Conservation (phyloP, 192 early-diverging fungal genomes). For the Coemansia sp. region DNA sequence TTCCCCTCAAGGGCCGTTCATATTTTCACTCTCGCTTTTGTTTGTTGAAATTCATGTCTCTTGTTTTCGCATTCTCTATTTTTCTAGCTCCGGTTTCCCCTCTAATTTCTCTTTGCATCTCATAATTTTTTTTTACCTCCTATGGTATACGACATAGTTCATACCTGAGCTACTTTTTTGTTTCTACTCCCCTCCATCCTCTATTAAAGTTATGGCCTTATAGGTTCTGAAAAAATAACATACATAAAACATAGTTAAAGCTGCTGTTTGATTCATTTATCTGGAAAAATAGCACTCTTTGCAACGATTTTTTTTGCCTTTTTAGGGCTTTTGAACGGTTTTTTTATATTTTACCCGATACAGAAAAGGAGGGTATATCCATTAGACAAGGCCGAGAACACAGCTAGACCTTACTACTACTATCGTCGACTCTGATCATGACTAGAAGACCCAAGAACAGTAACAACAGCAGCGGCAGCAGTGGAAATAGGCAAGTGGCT, state of each 20-base stretch:
- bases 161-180: not conserved
- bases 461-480: conserved; percentile 8
- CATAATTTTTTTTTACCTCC: not conserved
- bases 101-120: conserved; percentile 4
- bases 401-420: no score
- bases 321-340: not conserved
- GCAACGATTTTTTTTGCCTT: not conserved
- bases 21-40: not conserved
- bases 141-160: not conserved
- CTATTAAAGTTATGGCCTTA: conserved; percentile 1
- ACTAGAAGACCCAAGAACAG: conserved; percentile 5
- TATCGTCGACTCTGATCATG: conserved; percentile 8
- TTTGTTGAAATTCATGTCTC: not conserved
- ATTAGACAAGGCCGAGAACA: no score
- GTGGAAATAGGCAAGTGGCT: not conserved
- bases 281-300: no score
- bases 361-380: no score
- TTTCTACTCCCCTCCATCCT: no score
- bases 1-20: no score
- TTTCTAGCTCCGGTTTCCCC: not conserved
- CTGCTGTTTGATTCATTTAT: not conserved
- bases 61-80: not conserved
- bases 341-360: no score
- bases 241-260: not conserved
- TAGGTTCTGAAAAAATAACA: not conserved